phyloP scores from a whole-genome alignment of 139 green algal species.

The Edaphochlamys debaryana region DNA sequence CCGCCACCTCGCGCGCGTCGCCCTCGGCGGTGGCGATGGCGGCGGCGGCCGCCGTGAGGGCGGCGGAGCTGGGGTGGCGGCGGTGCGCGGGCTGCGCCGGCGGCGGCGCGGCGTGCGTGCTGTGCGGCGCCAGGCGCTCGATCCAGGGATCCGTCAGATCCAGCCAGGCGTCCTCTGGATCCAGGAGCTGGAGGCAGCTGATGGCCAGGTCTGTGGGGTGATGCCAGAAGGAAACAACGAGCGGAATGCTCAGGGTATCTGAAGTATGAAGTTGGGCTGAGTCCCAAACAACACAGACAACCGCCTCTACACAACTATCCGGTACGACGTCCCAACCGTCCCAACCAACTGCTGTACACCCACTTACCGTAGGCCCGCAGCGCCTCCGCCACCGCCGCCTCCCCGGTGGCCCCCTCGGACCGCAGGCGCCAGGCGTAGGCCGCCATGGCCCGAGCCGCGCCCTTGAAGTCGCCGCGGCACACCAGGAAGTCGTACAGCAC shows the following conservation, averaged over 20 bases:
- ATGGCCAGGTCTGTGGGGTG: constrained; percentile 32
- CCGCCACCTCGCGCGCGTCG: background rate
- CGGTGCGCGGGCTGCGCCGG: background rate
- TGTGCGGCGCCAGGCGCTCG: constrained; percentile 4
- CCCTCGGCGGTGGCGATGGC: background rate
- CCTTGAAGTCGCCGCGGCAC: constrained; percentile 34
- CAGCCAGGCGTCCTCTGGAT: constrained; percentile 42
- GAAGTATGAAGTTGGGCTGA: too few species aligned
- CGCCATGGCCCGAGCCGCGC: constrained; percentile 46
- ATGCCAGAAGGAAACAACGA: too few species aligned
- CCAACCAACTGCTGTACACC: too few species aligned
- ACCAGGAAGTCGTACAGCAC: constrained; percentile 59
- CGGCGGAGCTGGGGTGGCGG: background rate
- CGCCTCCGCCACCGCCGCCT: constrained; percentile 32
- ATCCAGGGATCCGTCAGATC: constrained; percentile 53
- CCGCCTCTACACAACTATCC: too few species aligned
- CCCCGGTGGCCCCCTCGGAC: constrained; percentile 6
- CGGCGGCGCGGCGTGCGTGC: background rate
- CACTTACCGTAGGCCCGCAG: constrained; percentile 49
- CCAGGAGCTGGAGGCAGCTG: constrained; percentile 40
- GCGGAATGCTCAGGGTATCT: too few species aligned
- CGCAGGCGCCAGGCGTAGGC: constrained; percentile 49
- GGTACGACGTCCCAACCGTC: too few species aligned
- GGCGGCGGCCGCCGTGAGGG: background rate
- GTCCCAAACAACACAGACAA: too few species aligned